Base-by-base conservation (phyloP, 345 rosid species). In the Euclidium syriacum region DNA sequence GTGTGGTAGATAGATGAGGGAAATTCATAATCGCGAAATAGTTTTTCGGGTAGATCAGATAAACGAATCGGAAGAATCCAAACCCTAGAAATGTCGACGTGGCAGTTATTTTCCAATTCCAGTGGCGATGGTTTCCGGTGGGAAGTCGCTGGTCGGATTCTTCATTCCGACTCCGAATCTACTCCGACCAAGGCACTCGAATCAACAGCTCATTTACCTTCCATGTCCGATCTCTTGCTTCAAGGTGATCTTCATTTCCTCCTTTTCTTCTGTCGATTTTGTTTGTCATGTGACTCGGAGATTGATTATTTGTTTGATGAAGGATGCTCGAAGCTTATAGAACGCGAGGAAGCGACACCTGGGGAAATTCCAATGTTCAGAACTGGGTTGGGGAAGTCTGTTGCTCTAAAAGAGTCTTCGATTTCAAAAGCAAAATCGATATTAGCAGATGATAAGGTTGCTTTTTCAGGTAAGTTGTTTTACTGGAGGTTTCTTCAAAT, bases 221-320 rank as follows among this genome's bases (percentile, higher is more conserved):
- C 90, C 30, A 78, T 76, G 91, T 48, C 82, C 36, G 95, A 86
- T 75, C 81, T 86, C 44, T 67, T 86, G 76, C 77, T 71, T 47
- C 77, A 78, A 73, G 95, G 99, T 86, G 47, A 66, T 22, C 18
- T 16, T 50, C 47, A 0, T 32, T n/a, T 22, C 15, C 4, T 10
- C 26, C 12, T 10, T 6, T 15, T 3, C 15, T 19, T 17, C 11
- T 30, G 4, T 12, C 12, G 9, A 22, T 22, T n/a, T 29, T 7
- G 54, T 44, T 18, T 43, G 18, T 24, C 30, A 11, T 51, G n/a
- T 34, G 35, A 15, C 1, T 32, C 17, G 5, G 50, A 35, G 32
- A 22, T 41, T 33, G 10, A 58, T 32, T 38, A 1, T 36, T n/a
- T 27, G 24, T 35, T 41, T 36, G 41, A 42, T 74, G 35, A 65